Percentiles rank a stretch among this genome's conserved stretches.
Evolutionary conservation across 805 yeast species (phyloP).

Genomic region (Pichia occidentalis): DNA sequence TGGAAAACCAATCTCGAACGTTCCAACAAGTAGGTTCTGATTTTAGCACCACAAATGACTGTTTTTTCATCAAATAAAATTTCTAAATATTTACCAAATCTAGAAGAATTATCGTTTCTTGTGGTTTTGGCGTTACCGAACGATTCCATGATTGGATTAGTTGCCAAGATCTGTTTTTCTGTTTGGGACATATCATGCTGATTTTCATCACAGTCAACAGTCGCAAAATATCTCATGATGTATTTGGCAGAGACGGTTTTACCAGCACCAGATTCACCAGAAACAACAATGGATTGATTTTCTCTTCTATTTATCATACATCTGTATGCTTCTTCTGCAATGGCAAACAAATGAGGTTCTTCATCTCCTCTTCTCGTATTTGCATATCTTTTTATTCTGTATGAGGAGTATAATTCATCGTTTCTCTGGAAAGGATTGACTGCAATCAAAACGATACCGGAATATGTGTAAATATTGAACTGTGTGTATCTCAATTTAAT

Average conservation of each 20-base stretch:
- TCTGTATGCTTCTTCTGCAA: conserved; percentile 95
- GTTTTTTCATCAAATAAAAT: conserved; percentile 72
- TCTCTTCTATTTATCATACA: conserved; percentile 81
- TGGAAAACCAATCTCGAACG: conserved; percentile 93
- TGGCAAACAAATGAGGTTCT: conserved; percentile 95
- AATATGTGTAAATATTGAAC: conserved; percentile 86
- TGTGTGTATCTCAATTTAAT: conserved; percentile 85
- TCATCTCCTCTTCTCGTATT: conserved; percentile 90
- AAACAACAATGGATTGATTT: conserved; percentile 93
- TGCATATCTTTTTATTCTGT: conserved; percentile 90
- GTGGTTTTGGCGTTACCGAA: conserved; percentile 98
- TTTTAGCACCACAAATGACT: conserved; percentile 87
- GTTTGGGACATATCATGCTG: conserved; percentile 74
- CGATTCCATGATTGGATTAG: conserved; percentile 96
- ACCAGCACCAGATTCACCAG: conserved; percentile 99
- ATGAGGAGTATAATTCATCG: conserved; percentile 85
- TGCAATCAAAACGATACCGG: conserved; percentile 95
- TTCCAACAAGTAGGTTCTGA: conserved; percentile 87
- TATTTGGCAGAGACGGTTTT: conserved; percentile 95
- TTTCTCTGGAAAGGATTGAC: conserved; percentile 92
- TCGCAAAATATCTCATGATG: conserved; percentile 95
- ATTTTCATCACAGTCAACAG: conserved; percentile 60
- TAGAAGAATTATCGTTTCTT: conserved; percentile 93
- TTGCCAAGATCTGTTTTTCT: conserved; percentile 90
- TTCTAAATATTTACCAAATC: conserved; percentile 95